phyloP scores from a whole-genome alignment of 257 asterid species.

The Orobanche coerulescens region DNA sequence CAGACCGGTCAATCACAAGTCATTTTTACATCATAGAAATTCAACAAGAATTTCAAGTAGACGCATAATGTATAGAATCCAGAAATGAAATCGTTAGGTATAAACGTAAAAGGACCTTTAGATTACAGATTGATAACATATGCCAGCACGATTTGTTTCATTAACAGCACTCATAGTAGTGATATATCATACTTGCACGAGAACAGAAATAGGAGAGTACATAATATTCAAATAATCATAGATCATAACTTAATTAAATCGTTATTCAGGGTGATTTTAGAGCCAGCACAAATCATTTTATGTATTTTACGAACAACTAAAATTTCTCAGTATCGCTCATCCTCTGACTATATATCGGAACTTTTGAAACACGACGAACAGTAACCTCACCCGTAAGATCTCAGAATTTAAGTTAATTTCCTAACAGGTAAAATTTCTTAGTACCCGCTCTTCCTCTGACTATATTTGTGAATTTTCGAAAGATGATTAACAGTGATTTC shows the following conservation, averaged over 20 bases:
- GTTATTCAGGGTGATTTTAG: background rate
- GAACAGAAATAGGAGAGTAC: background rate
- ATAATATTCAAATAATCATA: background rate
- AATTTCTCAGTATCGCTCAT: background rate
- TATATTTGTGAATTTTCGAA: background rate
- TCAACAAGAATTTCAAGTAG: background rate
- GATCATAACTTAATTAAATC: background rate
- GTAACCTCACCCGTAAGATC: background rate
- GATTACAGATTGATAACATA: too few species aligned
- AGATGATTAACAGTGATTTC: background rate
- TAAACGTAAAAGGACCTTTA: background rate
- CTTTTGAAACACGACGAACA: background rate
- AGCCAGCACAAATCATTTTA: background rate
- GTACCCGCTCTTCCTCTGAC: background rate
- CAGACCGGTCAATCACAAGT: background rate
- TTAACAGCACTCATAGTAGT: background rate
- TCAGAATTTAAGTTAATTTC: conserved; percentile 7
- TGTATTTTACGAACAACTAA: background rate
- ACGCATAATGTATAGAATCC: background rate
- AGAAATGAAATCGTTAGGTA: background rate
- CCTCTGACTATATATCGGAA: background rate
- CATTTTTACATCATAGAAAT: background rate
- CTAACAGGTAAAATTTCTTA: background rate
- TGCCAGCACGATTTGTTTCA: too few species aligned
- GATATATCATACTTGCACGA: background rate